These are phyloP conservation scores for Lactarius trivialis DNA, from an alignment of 768 basidiomycete species.

Conservation along the genomic window DNA sequence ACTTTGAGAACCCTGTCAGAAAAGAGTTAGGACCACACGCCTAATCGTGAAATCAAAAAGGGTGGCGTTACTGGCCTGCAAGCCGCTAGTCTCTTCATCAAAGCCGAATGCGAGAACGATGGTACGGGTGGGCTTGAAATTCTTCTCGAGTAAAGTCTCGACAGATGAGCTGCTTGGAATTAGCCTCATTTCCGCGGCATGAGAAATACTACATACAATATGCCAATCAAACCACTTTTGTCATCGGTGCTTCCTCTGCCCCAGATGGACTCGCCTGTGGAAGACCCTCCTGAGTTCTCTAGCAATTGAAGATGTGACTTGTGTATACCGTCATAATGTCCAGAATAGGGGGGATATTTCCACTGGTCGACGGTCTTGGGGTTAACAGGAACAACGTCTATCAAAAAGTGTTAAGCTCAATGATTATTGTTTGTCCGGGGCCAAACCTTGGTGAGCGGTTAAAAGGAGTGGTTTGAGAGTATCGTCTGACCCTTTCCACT, in stretches of 20 bases:
- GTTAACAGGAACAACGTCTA: conserved; percentile 67
- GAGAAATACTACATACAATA: conserved; percentile 25
- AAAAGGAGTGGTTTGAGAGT: conserved; percentile 50
- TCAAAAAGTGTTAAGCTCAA: neutral
- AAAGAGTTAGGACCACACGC: neutral
- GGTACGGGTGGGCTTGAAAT: conserved; percentile 33
- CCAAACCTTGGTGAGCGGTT: conserved; percentile 45
- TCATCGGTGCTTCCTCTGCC: conserved; percentile 34
- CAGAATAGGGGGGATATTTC: conserved; percentile 58
- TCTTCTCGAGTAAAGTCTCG: conserved; percentile 35
- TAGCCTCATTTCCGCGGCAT: neutral
- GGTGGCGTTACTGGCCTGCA: conserved; percentile 15
- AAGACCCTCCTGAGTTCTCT: neutral
- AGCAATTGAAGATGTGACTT: too few relatives aligned
- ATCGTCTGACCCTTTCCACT: conserved; percentile 48
- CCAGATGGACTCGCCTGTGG: conserved; percentile 28
- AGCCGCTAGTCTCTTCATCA: conserved; percentile 37
- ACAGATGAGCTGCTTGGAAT: conserved; percentile 29
- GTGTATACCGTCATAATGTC: conserved; percentile 46
- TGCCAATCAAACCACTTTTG: conserved; percentile 32
- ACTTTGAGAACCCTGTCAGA: conserved; percentile 45
- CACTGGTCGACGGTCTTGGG: conserved; percentile 49
- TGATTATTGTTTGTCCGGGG: neutral
- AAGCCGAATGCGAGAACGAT: conserved; percentile 33
- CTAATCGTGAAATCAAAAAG: neutral